A percentile compares a stretch with the other conserved stretches of the same genome.
These are phyloP conservation scores for Aureobasidium melanogenum DNA, from an alignment of 2,329 filamentous ascomycete genomes.

Conservation along the genomic window DNA sequence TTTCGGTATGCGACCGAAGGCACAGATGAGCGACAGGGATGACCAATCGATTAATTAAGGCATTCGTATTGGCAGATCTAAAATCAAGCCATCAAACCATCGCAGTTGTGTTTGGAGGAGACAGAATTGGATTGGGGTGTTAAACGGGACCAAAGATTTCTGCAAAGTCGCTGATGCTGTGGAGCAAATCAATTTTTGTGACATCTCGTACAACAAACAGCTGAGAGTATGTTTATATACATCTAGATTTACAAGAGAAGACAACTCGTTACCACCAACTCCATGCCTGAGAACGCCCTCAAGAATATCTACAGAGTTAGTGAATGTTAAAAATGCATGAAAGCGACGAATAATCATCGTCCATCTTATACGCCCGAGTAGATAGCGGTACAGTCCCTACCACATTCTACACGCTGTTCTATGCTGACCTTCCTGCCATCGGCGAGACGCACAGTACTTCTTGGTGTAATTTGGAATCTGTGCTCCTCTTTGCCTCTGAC, in stretches of 20 bases:
- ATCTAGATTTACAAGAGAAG: background rate
- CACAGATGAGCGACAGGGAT: background rate
- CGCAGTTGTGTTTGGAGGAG: background rate
- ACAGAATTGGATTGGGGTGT: background rate
- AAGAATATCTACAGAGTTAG: background rate
- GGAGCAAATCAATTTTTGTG: background rate
- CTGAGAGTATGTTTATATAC: background rate
- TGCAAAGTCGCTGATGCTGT: background rate
- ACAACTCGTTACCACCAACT: background rate
- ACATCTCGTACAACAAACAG: background rate
- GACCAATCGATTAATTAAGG: background rate
- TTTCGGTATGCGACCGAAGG: background rate
- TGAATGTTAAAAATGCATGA: background rate
- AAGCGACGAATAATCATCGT: background rate
- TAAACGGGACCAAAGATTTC: background rate
- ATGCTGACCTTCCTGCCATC: constrained; percentile 60
- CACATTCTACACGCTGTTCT: constrained; percentile 85
- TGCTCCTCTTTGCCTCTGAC: constrained; percentile 58
- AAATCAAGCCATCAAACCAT: background rate
- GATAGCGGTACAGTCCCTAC: constrained; percentile 69
- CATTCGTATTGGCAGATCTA: background rate
- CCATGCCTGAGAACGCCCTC: background rate
- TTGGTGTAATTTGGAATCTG: constrained; percentile 73
- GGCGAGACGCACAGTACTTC: constrained; percentile 58
- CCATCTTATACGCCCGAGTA: constrained; percentile 56